Base-by-base conservation (phyloP, 1,284 basidiomycete genomes). In the Cerrena zonata region DNA sequence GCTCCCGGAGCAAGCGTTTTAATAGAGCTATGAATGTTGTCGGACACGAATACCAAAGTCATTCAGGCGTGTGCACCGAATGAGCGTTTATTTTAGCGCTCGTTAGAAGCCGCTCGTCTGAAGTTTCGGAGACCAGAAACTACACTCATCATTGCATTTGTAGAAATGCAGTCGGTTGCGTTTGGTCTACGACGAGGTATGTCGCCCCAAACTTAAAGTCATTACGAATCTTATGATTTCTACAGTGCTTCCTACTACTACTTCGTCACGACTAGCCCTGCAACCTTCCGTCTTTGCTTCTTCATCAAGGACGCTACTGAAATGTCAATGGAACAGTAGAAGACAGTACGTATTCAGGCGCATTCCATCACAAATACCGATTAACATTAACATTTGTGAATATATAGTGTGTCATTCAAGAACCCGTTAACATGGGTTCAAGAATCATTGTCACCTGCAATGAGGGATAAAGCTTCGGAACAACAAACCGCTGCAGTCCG, bases 361-460 rank as follows among this genome's bases (percentile, higher is more conserved):
- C n/a, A n/a, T n/a, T n/a, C n/a, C n/a, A n/a, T n/a, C n/a, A n/a
- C n/a, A n/a, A n/a, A n/a, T n/a, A n/a, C n/a, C n/a, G n/a, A n/a
- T n/a, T n/a, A n/a, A n/a, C n/a, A n/a, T n/a, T n/a, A n/a, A n/a
- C 11, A 10, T 45, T 23, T 45, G 15, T 10, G 13, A 13, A 23
- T 39, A n/a, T 30, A 3, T 40, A 71, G 69, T 55, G 66, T 65
- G 4, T 66, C 61, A 13, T 61, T 63, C 15, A 52, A 75, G 60
- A 79, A 74, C 54, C 83, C 85, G 10, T 59, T 88, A 44, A 68
- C 74, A 10, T 89, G 86, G 86, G 61, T 89, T 5, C 74, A 74
- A 53, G 76, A 83, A 47, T 78, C 77, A 47, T 67, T 89, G 4
- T 67, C 68, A 2, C 78, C 82, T 3, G 64, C 62, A n/a, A 56